Percentiles rank a stretch among this genome's conserved stretches.
Evolutionary conservation across 371 early-diverging fungal genomes (phyloP).

Genomic region (Batrachochytrium dendrobatidis): DNA sequence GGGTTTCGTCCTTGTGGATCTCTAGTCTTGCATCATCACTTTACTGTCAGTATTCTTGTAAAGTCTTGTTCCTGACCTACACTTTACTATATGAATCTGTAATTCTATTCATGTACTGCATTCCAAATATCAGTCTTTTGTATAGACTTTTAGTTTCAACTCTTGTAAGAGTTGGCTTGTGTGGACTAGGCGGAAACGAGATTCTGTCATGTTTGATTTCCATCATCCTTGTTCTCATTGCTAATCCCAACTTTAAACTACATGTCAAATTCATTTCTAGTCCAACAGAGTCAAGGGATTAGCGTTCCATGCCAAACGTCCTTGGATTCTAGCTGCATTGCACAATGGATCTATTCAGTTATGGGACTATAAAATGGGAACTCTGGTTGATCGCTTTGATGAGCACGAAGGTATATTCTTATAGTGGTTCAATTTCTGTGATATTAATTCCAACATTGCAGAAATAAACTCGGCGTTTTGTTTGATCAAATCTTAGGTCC

Average conservation of each 20-base stretch:
- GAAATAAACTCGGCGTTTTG: not conserved
- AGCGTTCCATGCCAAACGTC: constrained; percentile 96
- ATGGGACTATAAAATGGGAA: constrained; percentile 99
- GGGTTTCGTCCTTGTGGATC: too few species aligned
- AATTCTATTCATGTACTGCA: too few species aligned
- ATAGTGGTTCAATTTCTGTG: not conserved
- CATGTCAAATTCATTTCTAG: constrained; percentile 13
- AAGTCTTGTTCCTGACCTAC: too few species aligned
- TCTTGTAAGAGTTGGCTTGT: too few species aligned
- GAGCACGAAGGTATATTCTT: constrained; percentile 89
- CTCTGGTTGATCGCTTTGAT: constrained; percentile 90
- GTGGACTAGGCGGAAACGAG: not conserved
- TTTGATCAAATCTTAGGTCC: constrained; percentile 65
- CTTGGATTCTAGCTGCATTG: constrained; percentile 94
- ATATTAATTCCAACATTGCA: not conserved
- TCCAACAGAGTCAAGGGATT: constrained; percentile 96
- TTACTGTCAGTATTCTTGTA: too few species aligned
- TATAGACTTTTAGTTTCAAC: too few species aligned
- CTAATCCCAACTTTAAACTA: not conserved
- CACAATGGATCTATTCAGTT: constrained; percentile 98
- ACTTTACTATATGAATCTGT: too few species aligned
- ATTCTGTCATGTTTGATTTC: not conserved
- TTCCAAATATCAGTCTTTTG: too few species aligned
- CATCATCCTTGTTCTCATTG: not conserved
- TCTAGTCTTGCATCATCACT: too few species aligned